Evolutionary conservation across 1,284 basidiomycete species (phyloP).

Genomic region (Moesziomyces sp.): DNA sequence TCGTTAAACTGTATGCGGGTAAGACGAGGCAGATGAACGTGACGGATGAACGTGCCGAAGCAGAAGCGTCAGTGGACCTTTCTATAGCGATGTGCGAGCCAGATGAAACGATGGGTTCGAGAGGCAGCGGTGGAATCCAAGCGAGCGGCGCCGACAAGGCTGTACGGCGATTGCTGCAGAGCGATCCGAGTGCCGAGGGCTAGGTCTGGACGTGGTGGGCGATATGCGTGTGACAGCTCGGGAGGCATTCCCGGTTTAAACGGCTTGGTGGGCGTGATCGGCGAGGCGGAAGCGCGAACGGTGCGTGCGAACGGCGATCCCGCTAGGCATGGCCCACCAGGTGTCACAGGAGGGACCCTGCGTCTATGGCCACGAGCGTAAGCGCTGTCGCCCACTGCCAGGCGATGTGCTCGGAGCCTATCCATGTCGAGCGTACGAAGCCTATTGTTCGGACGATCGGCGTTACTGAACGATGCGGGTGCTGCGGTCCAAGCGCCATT

Average conservation of each 20-base stretch:
- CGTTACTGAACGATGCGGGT: not conserved
- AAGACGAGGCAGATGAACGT: conserved; percentile 19
- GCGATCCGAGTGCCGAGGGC: not conserved
- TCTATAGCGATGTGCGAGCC: conserved; percentile 12
- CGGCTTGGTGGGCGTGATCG: not conserved
- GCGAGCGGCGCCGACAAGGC: not conserved
- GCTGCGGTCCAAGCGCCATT: not conserved
- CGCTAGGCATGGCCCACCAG: not conserved
- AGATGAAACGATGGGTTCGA: not conserved
- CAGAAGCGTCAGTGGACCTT: conserved; percentile 13
- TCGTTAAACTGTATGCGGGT: conserved; percentile 27
- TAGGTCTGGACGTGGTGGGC: not conserved
- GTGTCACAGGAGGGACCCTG: not conserved
- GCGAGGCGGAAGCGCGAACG: not conserved
- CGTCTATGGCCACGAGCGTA: not conserved
- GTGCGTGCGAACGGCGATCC: not conserved
- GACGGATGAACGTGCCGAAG: conserved; percentile 2
- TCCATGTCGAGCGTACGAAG: not conserved
- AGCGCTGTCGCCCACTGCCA: not conserved
- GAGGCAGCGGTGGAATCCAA: not conserved
- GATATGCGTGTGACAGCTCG: not conserved
- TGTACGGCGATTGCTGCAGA: not conserved
- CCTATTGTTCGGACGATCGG: not conserved
- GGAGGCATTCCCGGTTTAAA: too few species aligned
- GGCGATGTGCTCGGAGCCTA: too few species aligned